Percentiles rank a stretch among this genome's conserved stretches.
These are phyloP conservation scores for Calonectria fujianensis DNA, from an alignment of 2,329 filamentous ascomycete genomes.

Conservation along the genomic window DNA sequence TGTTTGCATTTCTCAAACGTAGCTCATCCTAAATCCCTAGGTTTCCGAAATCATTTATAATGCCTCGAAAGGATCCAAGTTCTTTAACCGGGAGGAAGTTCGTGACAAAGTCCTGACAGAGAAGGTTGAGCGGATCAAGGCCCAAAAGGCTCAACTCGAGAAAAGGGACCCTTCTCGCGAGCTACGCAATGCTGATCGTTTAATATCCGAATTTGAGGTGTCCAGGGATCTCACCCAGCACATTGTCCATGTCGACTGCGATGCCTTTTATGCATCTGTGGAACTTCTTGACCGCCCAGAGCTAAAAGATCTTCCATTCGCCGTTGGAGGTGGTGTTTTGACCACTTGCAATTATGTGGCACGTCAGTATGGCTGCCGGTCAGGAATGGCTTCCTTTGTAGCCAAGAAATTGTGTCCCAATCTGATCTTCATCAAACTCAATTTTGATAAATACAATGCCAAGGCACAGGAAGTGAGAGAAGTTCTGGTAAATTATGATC, in stretches of 20 bases:
- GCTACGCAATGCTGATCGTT: constrained; percentile 84
- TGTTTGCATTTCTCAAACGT: not conserved
- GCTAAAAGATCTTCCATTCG: constrained; percentile 90
- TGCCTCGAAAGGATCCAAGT: constrained; percentile 96
- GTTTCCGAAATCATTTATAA: constrained; percentile 98
- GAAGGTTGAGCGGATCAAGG: constrained; percentile 88
- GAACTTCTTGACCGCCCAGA: constrained; percentile 91
- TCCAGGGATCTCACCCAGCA: constrained; percentile 87
- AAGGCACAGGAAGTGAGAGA: constrained; percentile 92
- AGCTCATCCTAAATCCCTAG: constrained; percentile 60
- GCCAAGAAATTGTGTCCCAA: constrained; percentile 95
- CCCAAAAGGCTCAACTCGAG: constrained; percentile 84
- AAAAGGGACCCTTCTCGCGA: constrained; percentile 84
- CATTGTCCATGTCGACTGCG: constrained; percentile 95
- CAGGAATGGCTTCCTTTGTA: constrained; percentile 97
- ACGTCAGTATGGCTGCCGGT: constrained; percentile 91
- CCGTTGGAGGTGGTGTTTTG: constrained; percentile 83
- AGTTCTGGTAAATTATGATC: constrained; percentile 90
- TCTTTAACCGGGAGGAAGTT: constrained; percentile 91
- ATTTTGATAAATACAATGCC: constrained; percentile 92
- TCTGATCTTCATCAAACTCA: constrained; percentile 86
- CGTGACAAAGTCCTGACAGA: constrained; percentile 88
- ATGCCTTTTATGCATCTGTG: constrained; percentile 97
- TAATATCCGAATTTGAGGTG: constrained; percentile 86
- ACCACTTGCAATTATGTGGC: constrained; percentile 90